These are phyloP conservation scores for Medakamo hakoo DNA, from an alignment of 139 green algal genomes.

Conservation along the genomic window DNA sequence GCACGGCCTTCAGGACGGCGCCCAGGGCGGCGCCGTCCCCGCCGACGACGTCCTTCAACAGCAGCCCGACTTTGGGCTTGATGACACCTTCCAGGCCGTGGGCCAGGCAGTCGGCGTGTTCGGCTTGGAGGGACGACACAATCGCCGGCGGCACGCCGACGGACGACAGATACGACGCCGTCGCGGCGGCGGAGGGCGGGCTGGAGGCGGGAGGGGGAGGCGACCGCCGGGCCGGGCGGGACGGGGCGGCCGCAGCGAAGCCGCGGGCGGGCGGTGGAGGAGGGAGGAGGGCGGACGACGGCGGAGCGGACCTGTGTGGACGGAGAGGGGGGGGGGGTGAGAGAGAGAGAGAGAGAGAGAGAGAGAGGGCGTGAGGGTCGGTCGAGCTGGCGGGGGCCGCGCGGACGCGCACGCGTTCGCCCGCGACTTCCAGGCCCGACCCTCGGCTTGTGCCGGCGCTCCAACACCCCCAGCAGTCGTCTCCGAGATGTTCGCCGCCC, in stretches of 20 bases:
- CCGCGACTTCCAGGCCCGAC: too few species aligned
- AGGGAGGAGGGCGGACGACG: too few species aligned
- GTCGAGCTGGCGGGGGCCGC: too few species aligned
- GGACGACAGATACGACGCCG: background rate
- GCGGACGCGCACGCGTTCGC: too few species aligned
- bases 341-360: background rate
- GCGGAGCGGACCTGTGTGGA: too few species aligned
- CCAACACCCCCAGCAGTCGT: too few species aligned
- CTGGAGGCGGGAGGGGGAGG: background rate
- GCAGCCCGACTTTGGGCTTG: background rate
- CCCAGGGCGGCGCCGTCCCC: background rate
- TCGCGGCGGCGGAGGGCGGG: background rate
- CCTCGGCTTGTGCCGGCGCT: too few species aligned
- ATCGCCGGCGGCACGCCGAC: background rate
- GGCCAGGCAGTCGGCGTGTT: background rate
- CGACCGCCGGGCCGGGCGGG: too few species aligned
- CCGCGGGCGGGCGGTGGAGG: background rate
- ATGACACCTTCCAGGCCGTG: background rate
- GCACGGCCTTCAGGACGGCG: background rate
- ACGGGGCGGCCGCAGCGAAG: too few species aligned
- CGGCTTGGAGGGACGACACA: background rate
- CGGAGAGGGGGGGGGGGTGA: too few species aligned
- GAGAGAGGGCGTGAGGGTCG: too few species aligned
- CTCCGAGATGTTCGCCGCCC: too few species aligned
- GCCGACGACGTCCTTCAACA: background rate